Base-by-base conservation (phyloP, 495 filamentous ascomycete species). In the Tuber indicum region DNA sequence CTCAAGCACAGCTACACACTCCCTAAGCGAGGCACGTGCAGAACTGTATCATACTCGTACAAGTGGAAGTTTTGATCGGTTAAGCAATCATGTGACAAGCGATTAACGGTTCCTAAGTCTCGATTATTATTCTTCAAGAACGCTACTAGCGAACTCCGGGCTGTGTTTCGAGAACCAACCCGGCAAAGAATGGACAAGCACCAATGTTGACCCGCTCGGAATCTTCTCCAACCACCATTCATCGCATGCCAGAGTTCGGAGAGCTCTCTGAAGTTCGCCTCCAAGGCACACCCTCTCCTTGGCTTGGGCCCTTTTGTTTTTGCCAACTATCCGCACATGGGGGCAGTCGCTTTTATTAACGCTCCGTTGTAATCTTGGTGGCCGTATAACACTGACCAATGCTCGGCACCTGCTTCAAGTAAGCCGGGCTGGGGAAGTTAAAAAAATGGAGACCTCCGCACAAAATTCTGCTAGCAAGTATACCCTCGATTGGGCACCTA, bases 231-330 rank as follows among this genome's bases (percentile, higher is more conserved):
- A 62, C 52, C 32, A 3, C 52, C n/a, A 62, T 62, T 32, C 52
- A 62, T 16, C n/a, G 52, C n/a, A 62, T 62, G 3, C 52, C 12
- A 62, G n/a, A 62, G 52, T 14, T 62, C 26, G 36, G 42, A 71
- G 23, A 71, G 23, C 41, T 66, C 73, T 75, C 70, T 49, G 70
- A n/a, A 49, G 9, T 36, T 72, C 45, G 42, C 72, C 49, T 46
- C 73, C 76, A 78, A 75, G 72, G 73, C 72, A 26, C 46, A 39
- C 69, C 39, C 74, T 72, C 76, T 70, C 46, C 76, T 49, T 75
- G 73, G 76, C 71, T 32, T 52, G 9, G 8, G 49, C 3, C 49
- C 23, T 10, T n/a, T 32, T 32, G 32, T 32, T 32, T n/a, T n/a
- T 52, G 3, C 23, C 12, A 52, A 52, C 23, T 10, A n/a, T 10